Conservation (phyloP, 2,329 filamentous ascomycete genomes). For the Penicillium sp. region DNA sequence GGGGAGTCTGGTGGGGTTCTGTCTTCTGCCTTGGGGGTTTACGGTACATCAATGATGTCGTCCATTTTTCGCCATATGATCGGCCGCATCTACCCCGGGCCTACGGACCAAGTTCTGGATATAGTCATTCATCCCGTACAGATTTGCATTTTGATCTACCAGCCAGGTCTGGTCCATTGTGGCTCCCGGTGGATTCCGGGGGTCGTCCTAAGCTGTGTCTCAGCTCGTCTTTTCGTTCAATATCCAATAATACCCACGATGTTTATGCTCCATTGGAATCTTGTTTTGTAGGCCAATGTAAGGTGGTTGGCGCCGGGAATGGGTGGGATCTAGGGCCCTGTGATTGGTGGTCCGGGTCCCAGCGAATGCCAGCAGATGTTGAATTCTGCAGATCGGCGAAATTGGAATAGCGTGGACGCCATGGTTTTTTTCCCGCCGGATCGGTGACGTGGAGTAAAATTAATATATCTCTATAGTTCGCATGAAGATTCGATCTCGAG, state of each 20-base stretch:
- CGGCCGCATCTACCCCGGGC: background rate
- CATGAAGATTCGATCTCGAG: background rate
- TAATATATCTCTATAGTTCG: background rate
- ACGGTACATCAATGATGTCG: slow-evolving; percentile 1
- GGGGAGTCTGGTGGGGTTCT: background rate
- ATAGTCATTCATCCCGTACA: background rate
- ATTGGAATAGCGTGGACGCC: slow-evolving; percentile 4
- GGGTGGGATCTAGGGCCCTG: background rate
- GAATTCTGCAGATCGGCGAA: slow-evolving; percentile 2
- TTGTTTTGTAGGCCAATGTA: background rate
- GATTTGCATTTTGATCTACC: slow-evolving; percentile 3
- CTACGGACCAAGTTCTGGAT: background rate
- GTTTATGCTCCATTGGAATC: slow-evolving; percentile 15
- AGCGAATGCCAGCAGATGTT: slow-evolving; percentile 1
- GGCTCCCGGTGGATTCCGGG: slow-evolving; percentile 20
- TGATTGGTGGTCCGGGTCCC: slow-evolving; percentile 1
- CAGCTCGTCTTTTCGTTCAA: slow-evolving; percentile 36
- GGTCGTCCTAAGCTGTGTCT: slow-evolving; percentile 42
- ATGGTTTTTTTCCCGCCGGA: background rate
- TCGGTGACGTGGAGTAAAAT: slow-evolving; percentile 2
- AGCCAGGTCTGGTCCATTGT: slow-evolving; percentile 9
- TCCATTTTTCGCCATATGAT: slow-evolving; percentile 1
- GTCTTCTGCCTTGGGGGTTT: background rate
- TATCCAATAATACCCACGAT: slow-evolving; percentile 40
- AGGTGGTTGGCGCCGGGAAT: background rate